phyloP scores from a whole-genome alignment of 257 asterid genomes.

The Fraxinus excelsior region DNA sequence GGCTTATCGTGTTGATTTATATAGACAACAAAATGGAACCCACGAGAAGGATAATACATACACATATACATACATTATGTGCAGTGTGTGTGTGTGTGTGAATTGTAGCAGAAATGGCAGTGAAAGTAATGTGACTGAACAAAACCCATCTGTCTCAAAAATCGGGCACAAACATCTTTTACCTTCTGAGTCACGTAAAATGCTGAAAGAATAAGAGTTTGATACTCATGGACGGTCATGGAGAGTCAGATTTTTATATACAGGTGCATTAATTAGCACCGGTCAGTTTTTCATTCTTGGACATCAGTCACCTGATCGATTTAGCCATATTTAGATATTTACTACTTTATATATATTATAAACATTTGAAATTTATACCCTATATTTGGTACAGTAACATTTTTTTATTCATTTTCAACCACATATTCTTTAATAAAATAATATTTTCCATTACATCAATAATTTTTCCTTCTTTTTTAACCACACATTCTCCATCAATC shows the following conservation, averaged over 20 bases:
- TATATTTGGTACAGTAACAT: no score
- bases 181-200: slow-evolving; percentile 42
- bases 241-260: background rate
- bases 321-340: no score
- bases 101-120: slow-evolving; percentile 10
- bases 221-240: background rate
- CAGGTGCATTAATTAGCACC: background rate
- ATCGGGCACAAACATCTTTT: slow-evolving; percentile 36
- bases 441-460: no score
- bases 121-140: slow-evolving; percentile 39
- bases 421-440: no score
- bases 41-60: no score
- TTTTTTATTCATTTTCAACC: no score
- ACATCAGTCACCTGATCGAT: background rate
- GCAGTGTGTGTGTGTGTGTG: background rate
- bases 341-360: no score
- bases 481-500: no score
- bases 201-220: slow-evolving; percentile 3
- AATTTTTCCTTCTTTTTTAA: no score
- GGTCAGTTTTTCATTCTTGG: background rate
- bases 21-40: slow-evolving; percentile 26
- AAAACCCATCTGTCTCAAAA: slow-evolving; percentile 29
- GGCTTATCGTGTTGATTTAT: slow-evolving; percentile 24
- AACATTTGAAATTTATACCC: no score
- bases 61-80: slow-evolving; percentile 6